Base-by-base conservation (phyloP, 2,329 filamentous ascomycete species). In the Aureobasidium namibiae region DNA sequence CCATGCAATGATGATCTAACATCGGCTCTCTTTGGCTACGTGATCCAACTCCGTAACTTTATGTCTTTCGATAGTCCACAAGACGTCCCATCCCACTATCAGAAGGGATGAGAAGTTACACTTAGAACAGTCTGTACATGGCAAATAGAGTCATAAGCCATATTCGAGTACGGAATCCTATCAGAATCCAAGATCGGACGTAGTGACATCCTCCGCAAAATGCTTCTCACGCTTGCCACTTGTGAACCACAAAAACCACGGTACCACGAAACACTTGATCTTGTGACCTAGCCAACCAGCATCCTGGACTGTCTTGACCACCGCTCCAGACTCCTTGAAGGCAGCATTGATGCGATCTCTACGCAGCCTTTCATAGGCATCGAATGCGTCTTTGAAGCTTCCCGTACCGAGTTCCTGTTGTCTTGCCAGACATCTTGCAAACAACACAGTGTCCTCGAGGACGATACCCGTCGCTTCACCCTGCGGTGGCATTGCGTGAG, bases 401-500 rank as follows among this genome's bases (percentile, higher is more conserved):
- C 64, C 69, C 23, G 64, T 68, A 45, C 70, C 69, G 60, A 70
- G 73, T 59, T 75, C 70, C 65, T 76, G 71, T 74, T 75, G 76
- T 44, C 69, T 66, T 1, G 69, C 72, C 48, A 77, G 60, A 66
- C 73, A 76, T 49, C 75, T 67, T 29, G 77, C 73, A 66, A 80
- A 75, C 56, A 80, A 66, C 36, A 80, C 75, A 2, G 74, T 78
- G 64, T 80, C 78, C 67, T 80, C 78, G 62, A 81, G 79, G 10
- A 80, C 76, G 34, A 80, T 75, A 16, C 78, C 78, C 4, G 77
- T 80, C 33, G 71, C 73, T 62, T 80, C 78, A 11, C 78, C 78
- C 60, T 79, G 77, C 3, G 78, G 77, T 3, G 78, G 76, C 78
- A 80, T 80, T 10, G 75, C 76, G 64, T 78, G 76, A 50, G 76